These are phyloP conservation scores for Ustanciosporium gigantosporum DNA, from an alignment of 1,284 basidiomycete species.

Conservation along the genomic window DNA sequence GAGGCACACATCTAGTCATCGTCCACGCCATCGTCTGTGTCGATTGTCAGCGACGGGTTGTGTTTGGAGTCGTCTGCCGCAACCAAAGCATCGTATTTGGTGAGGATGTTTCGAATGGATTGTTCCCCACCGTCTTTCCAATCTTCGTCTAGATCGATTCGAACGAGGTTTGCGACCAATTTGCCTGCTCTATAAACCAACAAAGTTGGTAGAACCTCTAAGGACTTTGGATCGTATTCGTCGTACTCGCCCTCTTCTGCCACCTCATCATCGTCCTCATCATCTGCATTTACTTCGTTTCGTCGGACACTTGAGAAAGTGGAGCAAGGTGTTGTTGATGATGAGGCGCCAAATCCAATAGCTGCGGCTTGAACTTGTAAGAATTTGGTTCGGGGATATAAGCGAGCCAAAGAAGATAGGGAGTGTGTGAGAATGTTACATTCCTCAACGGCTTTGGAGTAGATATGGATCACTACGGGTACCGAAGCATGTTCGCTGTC, in stretches of 20 bases:
- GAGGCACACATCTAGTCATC: too few species aligned
- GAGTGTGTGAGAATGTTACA: conserved; percentile 39
- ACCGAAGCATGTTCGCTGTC: conserved; percentile 35
- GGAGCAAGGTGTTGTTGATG: background rate
- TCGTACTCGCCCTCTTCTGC: conserved; percentile 41
- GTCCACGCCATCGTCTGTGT: too few species aligned
- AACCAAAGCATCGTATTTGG: conserved; percentile 9
- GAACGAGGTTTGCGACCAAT: conserved; percentile 49
- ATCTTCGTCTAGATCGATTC: conserved; percentile 42
- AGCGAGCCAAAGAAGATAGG: conserved; percentile 37
- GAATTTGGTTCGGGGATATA: conserved; percentile 48
- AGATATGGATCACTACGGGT: conserved; percentile 51
- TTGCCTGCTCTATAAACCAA: conserved; percentile 44
- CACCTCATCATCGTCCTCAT: conserved; percentile 7
- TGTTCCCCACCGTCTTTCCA: conserved; percentile 40
- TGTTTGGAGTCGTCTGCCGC: too few species aligned
- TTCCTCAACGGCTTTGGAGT: conserved; percentile 44
- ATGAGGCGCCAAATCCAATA: conserved; percentile 42
- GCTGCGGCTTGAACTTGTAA: conserved; percentile 45
- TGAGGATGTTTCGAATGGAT: conserved; percentile 34
- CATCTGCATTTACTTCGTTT: background rate
- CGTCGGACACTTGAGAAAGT: background rate
- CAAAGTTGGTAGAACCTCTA: conserved; percentile 47
- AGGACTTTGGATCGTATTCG: conserved; percentile 25
- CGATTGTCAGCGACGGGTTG: too few species aligned